Evolutionary conservation across 139 green algal species (phyloP).

Genomic region (Chlamydomonas sp.): DNA sequence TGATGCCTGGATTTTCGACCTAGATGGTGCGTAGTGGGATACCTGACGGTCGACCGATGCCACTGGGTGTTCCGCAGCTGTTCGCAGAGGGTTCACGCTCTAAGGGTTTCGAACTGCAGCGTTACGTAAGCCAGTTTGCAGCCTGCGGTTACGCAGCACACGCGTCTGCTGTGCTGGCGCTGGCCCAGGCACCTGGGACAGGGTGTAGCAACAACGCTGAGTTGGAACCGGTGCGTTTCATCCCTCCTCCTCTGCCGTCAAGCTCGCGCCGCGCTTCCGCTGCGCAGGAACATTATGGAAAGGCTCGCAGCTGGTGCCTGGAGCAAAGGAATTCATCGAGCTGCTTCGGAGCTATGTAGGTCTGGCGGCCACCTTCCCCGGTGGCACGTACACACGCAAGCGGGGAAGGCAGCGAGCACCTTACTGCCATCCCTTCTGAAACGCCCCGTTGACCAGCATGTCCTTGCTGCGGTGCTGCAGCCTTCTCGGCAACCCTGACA

Average conservation of each 20-base stretch:
- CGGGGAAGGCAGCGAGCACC: no score
- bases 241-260: no score
- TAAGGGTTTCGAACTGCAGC: no score
- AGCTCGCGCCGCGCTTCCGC: not conserved
- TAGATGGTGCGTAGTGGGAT: slow-evolving; percentile 38
- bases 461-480: not conserved
- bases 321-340: slow-evolving; percentile 43
- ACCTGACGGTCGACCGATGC: not conserved
- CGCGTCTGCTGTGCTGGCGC: not conserved
- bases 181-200: not conserved
- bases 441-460: no score
- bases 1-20: slow-evolving; percentile 54
- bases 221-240: no score
- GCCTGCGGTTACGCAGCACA: not conserved
- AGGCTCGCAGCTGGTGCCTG: slow-evolving; percentile 45
- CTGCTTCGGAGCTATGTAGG: slow-evolving; percentile 38
- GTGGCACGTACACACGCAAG: not conserved
- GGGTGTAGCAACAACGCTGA: no score
- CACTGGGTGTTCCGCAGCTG: not conserved
- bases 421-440: no score
- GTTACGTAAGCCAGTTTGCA: not conserved
- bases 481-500: not conserved
- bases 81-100: no score
- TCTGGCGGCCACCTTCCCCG: not conserved
- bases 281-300: slow-evolving; percentile 53